Evolutionary conservation across 768 basidiomycete genomes (phyloP), one percentile per base, ranked within the genome.

Genomic region (Rhizopogon sp.): DNA sequence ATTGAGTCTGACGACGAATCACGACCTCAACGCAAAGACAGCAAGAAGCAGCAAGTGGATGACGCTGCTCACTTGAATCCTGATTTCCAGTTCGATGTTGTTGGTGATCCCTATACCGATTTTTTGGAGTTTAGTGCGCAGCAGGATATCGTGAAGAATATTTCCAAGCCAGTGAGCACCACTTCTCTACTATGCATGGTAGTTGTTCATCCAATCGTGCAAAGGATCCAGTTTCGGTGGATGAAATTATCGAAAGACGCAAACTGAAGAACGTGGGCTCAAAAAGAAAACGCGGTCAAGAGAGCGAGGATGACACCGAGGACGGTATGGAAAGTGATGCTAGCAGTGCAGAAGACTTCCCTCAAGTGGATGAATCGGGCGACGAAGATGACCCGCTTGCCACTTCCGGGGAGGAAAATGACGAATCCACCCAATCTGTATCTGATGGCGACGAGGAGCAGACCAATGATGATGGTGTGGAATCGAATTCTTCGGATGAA

Each of bases 211-310:
- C 57, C 52, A 51, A 60, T 41, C 50, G 39, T 39, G 56, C 25
- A 53, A 58, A 91, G 87, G 74, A 81, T 66, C 85, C 86, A n/a
- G 82, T 96, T 52, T 91, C 87, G 43, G 86, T 98, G 9, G 89
- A 96, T 68, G 92, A 96, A 64, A 95, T 98, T 57, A 95, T 98
- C 68, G 85, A 85, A 50, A 80, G 87, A 54, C 79, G 84, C 63
- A 80, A 76, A 64, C 62, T 84, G 55, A 60, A 69, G 59, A 62
- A 59, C 35, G 60, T 64, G 29, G 70, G 72, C 51, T 68, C 73
- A 8, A 90, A 93, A 65, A 81, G 91, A 53, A 91, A 90, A 72
- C 71, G 84, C 50, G 70, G 17, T 35, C 60, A 61, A 1, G 62
- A 69, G 20, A 49, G 67, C 3, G 74, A 75, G 13, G 65, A 64